Evolutionary conservation across 23 red algal species (phyloP).

Genomic region (Gracilaria vermiculophylla): DNA sequence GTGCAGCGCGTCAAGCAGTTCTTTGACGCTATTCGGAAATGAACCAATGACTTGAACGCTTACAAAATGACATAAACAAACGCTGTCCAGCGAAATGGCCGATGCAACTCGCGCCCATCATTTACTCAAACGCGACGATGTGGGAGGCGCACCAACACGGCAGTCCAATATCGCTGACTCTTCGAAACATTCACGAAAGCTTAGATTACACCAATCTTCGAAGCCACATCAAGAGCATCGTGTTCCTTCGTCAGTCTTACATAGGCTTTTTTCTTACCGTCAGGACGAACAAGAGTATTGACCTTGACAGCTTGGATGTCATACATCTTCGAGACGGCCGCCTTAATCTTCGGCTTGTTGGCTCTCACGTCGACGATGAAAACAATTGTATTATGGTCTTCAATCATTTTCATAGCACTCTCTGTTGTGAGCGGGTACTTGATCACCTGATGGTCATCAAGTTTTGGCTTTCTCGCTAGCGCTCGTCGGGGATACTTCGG

Average conservation of each 20-base stretch:
- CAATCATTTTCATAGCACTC: conserved; percentile 98
- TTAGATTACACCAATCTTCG: conserved; percentile 97
- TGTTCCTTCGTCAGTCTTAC: conserved; percentile 84
- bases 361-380: conserved; percentile 96
- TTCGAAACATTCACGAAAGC: background rate
- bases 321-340: conserved; percentile 91
- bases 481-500: conserved; percentile 92
- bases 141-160: background rate
- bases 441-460: conserved; percentile 91
- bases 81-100: background rate
- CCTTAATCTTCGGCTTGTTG: conserved; percentile 92
- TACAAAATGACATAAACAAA: background rate
- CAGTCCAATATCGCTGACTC: background rate
- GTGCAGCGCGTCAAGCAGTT: no score
- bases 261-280: conserved; percentile 98
- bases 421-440: conserved; percentile 97
- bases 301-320: conserved; percentile 85
- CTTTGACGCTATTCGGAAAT: no score
- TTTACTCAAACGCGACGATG: background rate
- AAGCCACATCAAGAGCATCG: conserved; percentile 95
- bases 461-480: conserved; percentile 71
- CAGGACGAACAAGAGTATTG: conserved; percentile 96
- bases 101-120: background rate
- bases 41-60: no score
- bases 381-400: conserved; percentile 98